A percentile compares a stretch with the other conserved stretches of the same genome.
Conservation (phyloP, 2,329 filamentous ascomycete species). For the Cercospora nicotianae region DNA sequence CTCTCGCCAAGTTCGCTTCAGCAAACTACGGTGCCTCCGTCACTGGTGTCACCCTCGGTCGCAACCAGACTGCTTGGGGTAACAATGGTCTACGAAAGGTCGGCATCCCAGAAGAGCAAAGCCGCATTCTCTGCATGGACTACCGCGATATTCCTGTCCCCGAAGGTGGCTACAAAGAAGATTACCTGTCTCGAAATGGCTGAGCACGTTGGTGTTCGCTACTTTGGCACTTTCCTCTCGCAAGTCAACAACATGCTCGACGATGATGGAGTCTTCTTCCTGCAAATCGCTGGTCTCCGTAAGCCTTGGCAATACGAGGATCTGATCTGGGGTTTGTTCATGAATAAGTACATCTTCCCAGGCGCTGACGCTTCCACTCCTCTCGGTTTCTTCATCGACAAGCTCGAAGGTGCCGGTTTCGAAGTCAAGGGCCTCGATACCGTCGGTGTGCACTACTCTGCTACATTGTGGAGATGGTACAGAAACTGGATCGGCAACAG, state of each 20-base stretch:
- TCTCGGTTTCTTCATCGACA: constrained; percentile 80
- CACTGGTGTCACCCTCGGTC: constrained; percentile 89
- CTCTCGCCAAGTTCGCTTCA: constrained; percentile 87
- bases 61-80: constrained; percentile 96
- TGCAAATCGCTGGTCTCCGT: constrained; percentile 91
- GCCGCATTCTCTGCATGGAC: constrained; percentile 90
- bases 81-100: constrained; percentile 83
- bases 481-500: constrained; percentile 95
- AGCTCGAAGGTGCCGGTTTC: constrained; percentile 81
- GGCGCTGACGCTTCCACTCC: constrained; percentile 95
- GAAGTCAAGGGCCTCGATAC: constrained; percentile 93
- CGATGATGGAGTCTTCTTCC: constrained; percentile 92
- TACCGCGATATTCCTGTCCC: constrained; percentile 90
- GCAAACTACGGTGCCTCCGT: constrained; percentile 84
- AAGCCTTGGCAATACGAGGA: constrained; percentile 98
- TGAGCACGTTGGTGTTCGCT: constrained; percentile 93
- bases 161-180: constrained; percentile 76
- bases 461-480: constrained; percentile 97
- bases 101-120: constrained; percentile 82
- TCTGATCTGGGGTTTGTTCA: constrained; percentile 96
- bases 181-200: constrained; percentile 98
- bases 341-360: constrained; percentile 99
- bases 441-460: constrained; percentile 93
- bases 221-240: constrained; percentile 75
- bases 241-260: constrained; percentile 96